Evolutionary conservation across 495 filamentous ascomycete genomes (phyloP).

Genomic region (Aspergillus cavernicola): DNA sequence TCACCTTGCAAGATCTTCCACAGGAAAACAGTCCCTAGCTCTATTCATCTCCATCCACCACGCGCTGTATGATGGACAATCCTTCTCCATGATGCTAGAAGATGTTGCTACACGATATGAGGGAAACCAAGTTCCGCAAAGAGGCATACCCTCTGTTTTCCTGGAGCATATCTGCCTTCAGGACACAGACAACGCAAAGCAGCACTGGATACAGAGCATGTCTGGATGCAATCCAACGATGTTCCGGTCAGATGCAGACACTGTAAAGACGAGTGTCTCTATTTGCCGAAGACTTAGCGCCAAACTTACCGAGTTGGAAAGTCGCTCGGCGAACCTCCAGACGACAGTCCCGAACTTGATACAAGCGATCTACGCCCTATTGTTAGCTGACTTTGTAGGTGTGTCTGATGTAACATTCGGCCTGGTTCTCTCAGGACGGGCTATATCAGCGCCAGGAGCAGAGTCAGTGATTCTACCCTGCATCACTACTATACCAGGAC

Average conservation of each 20-base stretch:
- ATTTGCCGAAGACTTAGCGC: slow-evolving; percentile 17
- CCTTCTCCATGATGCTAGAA: slow-evolving; percentile 62
- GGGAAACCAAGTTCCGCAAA: slow-evolving; percentile 4
- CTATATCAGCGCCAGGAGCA: slow-evolving; percentile 43
- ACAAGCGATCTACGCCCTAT: slow-evolving; percentile 40
- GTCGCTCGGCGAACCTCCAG: slow-evolving; percentile 22
- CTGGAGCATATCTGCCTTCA: slow-evolving; percentile 43
- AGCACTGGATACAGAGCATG: slow-evolving; percentile 67
- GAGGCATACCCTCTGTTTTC: slow-evolving; percentile 30
- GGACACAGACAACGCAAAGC: slow-evolving; percentile 47
- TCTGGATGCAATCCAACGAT: slow-evolving; percentile 28
- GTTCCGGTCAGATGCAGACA: slow-evolving; percentile 20
- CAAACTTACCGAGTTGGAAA: slow-evolving; percentile 25
- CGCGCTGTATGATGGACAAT: slow-evolving; percentile 83
- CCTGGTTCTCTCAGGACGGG: slow-evolving; percentile 24
- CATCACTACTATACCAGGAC: slow-evolving; percentile 72
- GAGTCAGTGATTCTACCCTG: slow-evolving; percentile 71
- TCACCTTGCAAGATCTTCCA: slow-evolving; percentile 12
- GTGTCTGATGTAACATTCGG: slow-evolving; percentile 42
- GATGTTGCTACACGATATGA: slow-evolving; percentile 46
- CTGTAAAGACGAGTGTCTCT: slow-evolving; percentile 7
- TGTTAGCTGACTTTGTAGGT: slow-evolving; percentile 12
- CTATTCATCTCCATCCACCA: slow-evolving; percentile 49
- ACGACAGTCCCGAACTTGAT: slow-evolving; percentile 32
- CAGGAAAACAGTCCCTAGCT: slow-evolving; percentile 12